Conservation (phyloP, 2,329 filamentous ascomycete genomes). For the Fusarium hainanense region DNA sequence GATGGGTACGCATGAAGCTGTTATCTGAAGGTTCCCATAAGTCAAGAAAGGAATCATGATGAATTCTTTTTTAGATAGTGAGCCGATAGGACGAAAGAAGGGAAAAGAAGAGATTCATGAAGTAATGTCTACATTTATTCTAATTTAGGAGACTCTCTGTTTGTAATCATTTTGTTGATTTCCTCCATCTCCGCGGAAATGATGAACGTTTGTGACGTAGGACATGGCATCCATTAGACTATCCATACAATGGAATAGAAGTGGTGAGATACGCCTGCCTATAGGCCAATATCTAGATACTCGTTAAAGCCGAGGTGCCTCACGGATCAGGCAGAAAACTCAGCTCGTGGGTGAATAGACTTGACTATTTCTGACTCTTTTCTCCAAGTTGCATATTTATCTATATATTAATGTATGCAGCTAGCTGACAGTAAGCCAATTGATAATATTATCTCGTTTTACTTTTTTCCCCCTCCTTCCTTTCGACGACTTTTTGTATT, state of each 20-base stretch:
- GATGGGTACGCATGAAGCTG: conserved; percentile 12
- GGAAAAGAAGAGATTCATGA: conserved; percentile 2
- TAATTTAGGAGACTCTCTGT: neutral
- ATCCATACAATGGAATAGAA: neutral
- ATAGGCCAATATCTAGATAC: neutral
- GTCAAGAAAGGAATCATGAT: conserved; percentile 14
- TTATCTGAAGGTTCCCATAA: neutral
- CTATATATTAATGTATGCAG: neutral
- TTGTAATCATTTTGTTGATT: conserved; percentile 4
- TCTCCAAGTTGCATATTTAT: neutral
- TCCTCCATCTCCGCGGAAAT: conserved; percentile 8
- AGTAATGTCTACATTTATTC: neutral
- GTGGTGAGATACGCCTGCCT: neutral
- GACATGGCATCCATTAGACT: neutral
- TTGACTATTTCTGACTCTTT: neutral
- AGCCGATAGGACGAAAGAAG: neutral
- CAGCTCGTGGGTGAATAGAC: neutral
- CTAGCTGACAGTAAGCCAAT: neutral
- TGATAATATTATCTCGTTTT: neutral
- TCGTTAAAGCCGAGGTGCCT: neutral
- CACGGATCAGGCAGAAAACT: neutral
- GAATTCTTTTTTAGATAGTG: conserved; percentile 3
- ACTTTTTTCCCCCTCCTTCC: neutral
- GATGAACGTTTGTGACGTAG: conserved; percentile 4
- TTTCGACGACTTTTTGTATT: neutral